Evolutionary conservation across 2,329 filamentous ascomycete genomes (phyloP).

Genomic region (Scedosporium apiospermum): DNA sequence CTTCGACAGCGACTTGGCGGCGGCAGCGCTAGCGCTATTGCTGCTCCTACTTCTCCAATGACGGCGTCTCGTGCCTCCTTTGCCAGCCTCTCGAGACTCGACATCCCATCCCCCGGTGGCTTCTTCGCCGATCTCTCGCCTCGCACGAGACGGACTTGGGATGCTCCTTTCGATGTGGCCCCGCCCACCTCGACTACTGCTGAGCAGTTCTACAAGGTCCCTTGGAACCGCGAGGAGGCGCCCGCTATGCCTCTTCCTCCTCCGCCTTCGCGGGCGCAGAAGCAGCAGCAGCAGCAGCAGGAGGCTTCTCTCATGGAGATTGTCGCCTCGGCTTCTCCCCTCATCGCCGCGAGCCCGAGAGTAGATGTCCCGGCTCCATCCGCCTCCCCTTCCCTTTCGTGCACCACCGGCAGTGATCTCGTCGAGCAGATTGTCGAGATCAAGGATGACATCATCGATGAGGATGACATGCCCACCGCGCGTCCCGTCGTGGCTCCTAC

Average conservation of each 20-base stretch:
- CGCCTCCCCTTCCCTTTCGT: not conserved
- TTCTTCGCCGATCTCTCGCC: conserved; percentile 84
- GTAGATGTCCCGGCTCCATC: not conserved
- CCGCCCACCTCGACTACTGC: conserved; percentile 84
- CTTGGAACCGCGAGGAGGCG: conserved; percentile 49
- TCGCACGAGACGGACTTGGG: conserved; percentile 73
- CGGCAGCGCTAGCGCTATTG: conserved; percentile 5
- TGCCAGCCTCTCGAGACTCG: conserved; percentile 68
- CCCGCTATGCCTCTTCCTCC: conserved; percentile 26
- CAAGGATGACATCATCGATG: conserved; percentile 11
- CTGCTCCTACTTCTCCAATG: conserved; percentile 19
- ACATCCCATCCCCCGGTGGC: conserved; percentile 82
- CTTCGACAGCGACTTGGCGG: conserved; percentile 9
- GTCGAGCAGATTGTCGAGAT: conserved; percentile 13
- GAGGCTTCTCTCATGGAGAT: conserved; percentile 5
- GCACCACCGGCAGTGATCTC: not conserved
- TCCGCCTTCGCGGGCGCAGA: not conserved
- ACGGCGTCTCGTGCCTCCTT: conserved; percentile 39
- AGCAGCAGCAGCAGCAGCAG: conserved; percentile 1
- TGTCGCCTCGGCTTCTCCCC: not conserved
- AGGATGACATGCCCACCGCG: conserved; percentile 26
- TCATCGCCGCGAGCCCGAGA: not conserved
- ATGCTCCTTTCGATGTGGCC: conserved; percentile 43
- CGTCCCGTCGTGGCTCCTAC: conserved; percentile 30
- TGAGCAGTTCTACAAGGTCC: conserved; percentile 80